phyloP scores from a whole-genome alignment of 1,139 yeast species.

The Taphrina populina region DNA sequence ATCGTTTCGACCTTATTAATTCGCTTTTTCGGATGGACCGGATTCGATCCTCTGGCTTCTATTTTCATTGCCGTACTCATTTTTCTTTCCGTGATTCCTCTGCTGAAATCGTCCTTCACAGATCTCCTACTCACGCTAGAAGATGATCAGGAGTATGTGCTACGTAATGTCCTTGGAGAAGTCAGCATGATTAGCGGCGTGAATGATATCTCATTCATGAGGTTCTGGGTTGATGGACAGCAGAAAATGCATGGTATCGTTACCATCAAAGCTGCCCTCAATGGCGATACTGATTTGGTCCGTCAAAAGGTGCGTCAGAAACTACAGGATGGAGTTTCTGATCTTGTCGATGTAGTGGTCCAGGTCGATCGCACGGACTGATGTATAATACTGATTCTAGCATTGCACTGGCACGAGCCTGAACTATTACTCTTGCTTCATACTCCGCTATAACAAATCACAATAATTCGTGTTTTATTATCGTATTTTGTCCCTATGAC shows the following conservation, averaged over 20 bases:
- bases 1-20: constrained; percentile 72
- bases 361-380: constrained; percentile 30
- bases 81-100: constrained; percentile 76
- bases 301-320: constrained; percentile 28
- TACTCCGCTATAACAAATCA: too few species aligned
- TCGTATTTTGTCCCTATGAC: too few species aligned
- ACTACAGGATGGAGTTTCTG: constrained; percentile 51
- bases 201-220: constrained; percentile 77
- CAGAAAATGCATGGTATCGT: constrained; percentile 47
- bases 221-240: constrained; percentile 79
- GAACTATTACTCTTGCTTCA: too few species aligned
- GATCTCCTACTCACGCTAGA: constrained; percentile 65
- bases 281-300: constrained; percentile 33
- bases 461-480: too few species aligned
- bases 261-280: constrained; percentile 39
- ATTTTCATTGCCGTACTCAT: constrained; percentile 79
- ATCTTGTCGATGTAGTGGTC: constrained; percentile 30
- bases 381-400: background rate
- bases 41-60: constrained; percentile 91
- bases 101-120: constrained; percentile 75
- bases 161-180: constrained; percentile 66
- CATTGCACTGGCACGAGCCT: too few species aligned
- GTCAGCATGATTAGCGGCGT: constrained; percentile 73
- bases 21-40: constrained; percentile 52
- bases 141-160: constrained; percentile 57